phyloP scores from a whole-genome alignment of 306 rosid species.

The Casuarina cunninghamiana region DNA sequence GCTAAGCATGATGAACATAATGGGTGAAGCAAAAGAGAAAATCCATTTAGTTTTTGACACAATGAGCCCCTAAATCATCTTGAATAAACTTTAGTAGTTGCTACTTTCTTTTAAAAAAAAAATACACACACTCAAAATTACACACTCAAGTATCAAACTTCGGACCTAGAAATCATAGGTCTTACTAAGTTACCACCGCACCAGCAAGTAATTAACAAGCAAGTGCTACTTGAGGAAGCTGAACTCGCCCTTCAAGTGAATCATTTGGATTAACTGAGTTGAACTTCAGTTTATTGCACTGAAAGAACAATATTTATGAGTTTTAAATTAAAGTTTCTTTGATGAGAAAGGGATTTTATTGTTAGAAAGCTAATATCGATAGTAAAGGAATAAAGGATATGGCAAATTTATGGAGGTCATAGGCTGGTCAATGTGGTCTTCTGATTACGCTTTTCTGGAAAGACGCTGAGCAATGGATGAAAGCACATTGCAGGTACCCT shows the following conservation, averaged over 20 bases:
- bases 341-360: background rate
- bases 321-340: background rate
- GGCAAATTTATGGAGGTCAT: constrained; percentile 52
- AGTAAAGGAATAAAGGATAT: background rate
- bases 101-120: too few relatives aligned
- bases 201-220: too few relatives aligned
- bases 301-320: background rate
- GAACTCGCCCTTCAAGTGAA: background rate
- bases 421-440: constrained; percentile 99
- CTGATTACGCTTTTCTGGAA: constrained; percentile 74
- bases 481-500: constrained; percentile 54
- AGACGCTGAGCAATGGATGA: constrained; percentile 82
- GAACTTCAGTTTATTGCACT: background rate
- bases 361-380: too few relatives aligned
- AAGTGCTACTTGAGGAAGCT: background rate
- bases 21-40: background rate
- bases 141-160: too few relatives aligned
- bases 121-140: too few relatives aligned
- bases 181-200: too few relatives aligned
- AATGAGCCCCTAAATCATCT: background rate
- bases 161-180: too few relatives aligned
- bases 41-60: background rate
- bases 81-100: background rate
- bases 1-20: background rate
- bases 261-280: background rate